Base-by-base conservation (phyloP, 2,329 filamentous ascomycete species). In the Emydomyces testavorans region DNA sequence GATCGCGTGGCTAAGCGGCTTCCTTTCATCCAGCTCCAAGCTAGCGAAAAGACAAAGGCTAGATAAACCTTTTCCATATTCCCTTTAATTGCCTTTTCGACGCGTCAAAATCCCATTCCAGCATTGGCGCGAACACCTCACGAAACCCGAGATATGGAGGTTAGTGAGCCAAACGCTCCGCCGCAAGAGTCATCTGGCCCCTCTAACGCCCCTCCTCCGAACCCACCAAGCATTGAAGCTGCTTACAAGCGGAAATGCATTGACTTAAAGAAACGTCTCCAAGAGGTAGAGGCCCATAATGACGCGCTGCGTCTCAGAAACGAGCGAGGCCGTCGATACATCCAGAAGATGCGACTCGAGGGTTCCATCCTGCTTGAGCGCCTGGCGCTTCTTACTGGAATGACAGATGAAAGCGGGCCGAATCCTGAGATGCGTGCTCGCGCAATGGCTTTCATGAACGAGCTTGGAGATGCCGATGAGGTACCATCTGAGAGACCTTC, bases 221-320 rank as follows among this genome's bases (percentile, higher is more conserved):
- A 81, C 49, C 87, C 90, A 16, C 90, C 92, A 13, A 94, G 88
- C 13, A 88, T 96, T 53, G 90, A 98, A 68, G 83, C 90, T 64
- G 89, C 90, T 43, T 98, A 96, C 69, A 88, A 92, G 60, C 80
- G 86, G 55, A 96, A 98, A 78, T 96, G 90, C 66, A 87, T 95
- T 62, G 85, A 93, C 58, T 78, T 98, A 18, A 93, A 93, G 70
- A 84, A 86, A 58, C 84, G 92, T 52, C 85, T 92, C 54, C 84
- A 82, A 63, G 89, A 95, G 64, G 86, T 96, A 58, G 89, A 96
- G 64, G 81, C 87, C 51, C 83, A 87, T 61, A 95, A 95, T 65
- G 88, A 94, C 58, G 78, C 84, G 49, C 83, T 86, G 39, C 79
- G 86, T 46, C 72, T 86, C 46, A 83, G 87, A 44, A 83, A 94